Evolutionary conservation across 805 yeast species (phyloP).

Genomic region (Candida palmyrensis): DNA sequence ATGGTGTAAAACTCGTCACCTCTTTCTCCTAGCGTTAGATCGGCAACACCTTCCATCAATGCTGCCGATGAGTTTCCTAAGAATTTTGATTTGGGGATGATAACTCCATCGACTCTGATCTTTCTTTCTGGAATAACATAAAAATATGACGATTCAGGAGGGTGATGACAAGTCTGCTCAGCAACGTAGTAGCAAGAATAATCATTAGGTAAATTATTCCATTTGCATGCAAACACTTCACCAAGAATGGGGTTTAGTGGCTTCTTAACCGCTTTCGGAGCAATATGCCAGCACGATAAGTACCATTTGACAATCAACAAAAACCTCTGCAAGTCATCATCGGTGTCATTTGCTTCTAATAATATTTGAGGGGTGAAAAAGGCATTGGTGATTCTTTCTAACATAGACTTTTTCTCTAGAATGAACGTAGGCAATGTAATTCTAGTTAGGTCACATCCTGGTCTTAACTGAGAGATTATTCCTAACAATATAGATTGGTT

Average conservation of each 20-base stretch:
- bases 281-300: slow-evolving; percentile 94
- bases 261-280: slow-evolving; percentile 97
- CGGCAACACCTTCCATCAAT: slow-evolving; percentile 89
- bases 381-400: slow-evolving; percentile 90
- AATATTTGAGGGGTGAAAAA: slow-evolving; percentile 75
- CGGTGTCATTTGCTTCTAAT: slow-evolving; percentile 57
- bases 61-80: slow-evolving; percentile 96
- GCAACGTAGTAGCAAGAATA: slow-evolving; percentile 75
- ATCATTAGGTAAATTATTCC: slow-evolving; percentile 76
- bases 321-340: slow-evolving; percentile 65
- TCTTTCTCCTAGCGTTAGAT: slow-evolving; percentile 60
- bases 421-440: slow-evolving; percentile 95
- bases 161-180: slow-evolving; percentile 97
- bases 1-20: slow-evolving; percentile 69
- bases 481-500: slow-evolving; percentile 84
- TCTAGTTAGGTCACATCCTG: slow-evolving; percentile 84
- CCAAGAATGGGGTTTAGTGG: slow-evolving; percentile 95
- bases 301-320: slow-evolving; percentile 80
- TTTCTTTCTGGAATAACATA: slow-evolving; percentile 76
- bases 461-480: slow-evolving; percentile 85
- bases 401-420: slow-evolving; percentile 90
- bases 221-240: slow-evolving; percentile 83
- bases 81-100: slow-evolving; percentile 82
- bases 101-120: slow-evolving; percentile 84
- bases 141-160: slow-evolving; percentile 95